A percentile compares a stretch with the other conserved stretches of the same genome.
These are phyloP conservation scores for Fusarium stilboides DNA, from an alignment of 2,329 filamentous ascomycete species.

Conservation along the genomic window DNA sequence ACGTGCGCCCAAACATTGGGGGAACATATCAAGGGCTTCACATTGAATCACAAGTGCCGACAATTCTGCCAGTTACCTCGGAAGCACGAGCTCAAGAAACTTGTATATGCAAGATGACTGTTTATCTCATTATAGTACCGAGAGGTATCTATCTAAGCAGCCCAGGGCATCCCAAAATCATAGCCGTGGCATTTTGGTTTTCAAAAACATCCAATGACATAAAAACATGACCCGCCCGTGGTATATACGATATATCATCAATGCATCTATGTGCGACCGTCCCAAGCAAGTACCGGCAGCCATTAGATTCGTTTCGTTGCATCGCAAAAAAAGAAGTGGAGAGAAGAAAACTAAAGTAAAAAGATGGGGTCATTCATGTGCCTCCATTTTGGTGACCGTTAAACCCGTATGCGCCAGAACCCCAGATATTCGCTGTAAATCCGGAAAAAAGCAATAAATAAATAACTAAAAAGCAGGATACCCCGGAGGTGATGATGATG, in stretches of 20 bases:
- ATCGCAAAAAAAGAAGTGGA: conserved; percentile 20
- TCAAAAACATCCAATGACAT: not conserved
- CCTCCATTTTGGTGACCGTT: conserved; percentile 19
- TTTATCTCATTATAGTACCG: conserved; percentile 30
- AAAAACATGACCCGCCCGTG: conserved; percentile 17
- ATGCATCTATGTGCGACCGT: conserved; percentile 25
- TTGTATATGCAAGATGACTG: conserved; percentile 14
- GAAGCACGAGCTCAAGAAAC: conserved; percentile 9
- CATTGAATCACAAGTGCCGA: conserved; percentile 2
- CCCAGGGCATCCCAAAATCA: not conserved
- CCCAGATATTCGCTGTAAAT: conserved; percentile 32
- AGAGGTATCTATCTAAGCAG: conserved; percentile 29
- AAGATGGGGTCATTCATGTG: conserved; percentile 11
- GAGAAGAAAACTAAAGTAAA: conserved; percentile 8
- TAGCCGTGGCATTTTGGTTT: conserved; percentile 3
- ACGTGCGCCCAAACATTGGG: conserved; percentile 4
- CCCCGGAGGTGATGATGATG: not conserved
- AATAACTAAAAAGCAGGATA: conserved; percentile 1
- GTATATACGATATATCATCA: conserved; percentile 34
- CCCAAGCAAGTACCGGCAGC: conserved; percentile 19
- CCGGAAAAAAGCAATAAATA: not conserved
- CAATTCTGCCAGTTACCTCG: conserved; percentile 1
- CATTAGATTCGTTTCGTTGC: conserved; percentile 15
- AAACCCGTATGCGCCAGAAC: conserved; percentile 28
- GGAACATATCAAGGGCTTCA: not conserved